phyloP scores from a whole-genome alignment of 2,329 filamentous ascomycete species.

The Aureobasidium sp. region DNA sequence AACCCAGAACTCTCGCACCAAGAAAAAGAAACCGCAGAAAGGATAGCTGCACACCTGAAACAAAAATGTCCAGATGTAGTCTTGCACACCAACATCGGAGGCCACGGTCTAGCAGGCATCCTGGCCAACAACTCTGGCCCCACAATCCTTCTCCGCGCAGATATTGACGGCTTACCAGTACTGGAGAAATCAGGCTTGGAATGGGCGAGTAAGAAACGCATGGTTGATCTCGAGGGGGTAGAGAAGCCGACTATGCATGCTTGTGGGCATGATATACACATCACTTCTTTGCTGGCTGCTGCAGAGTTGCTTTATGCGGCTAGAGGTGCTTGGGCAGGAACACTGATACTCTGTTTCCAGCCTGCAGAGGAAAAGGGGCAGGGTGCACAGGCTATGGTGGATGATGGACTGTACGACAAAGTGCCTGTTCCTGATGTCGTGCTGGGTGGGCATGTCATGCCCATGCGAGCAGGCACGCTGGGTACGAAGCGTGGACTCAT shows the following conservation, averaged over 20 bases:
- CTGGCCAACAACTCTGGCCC: slow-evolving; percentile 48
- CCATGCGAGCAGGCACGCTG: slow-evolving; percentile 32
- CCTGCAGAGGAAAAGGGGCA: slow-evolving; percentile 57
- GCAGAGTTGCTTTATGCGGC: slow-evolving; percentile 40
- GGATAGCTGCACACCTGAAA: slow-evolving; percentile 36
- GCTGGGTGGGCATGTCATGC: slow-evolving; percentile 51
- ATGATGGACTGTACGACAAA: slow-evolving; percentile 48
- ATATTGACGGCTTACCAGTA: slow-evolving; percentile 55
- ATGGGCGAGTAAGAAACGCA: slow-evolving; percentile 45
- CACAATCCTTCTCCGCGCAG: slow-evolving; percentile 51
- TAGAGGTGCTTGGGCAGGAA: slow-evolving; percentile 50
- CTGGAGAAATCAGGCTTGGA: slow-evolving; percentile 46
- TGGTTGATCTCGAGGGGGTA: slow-evolving; percentile 40
- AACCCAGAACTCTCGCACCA: slow-evolving; percentile 53
- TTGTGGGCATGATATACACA: slow-evolving; percentile 61
- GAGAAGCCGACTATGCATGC: slow-evolving; percentile 57
- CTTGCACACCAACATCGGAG: slow-evolving; percentile 47
- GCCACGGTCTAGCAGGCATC: slow-evolving; percentile 50
- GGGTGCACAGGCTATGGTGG: slow-evolving; percentile 56
- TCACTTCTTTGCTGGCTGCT: slow-evolving; percentile 49
- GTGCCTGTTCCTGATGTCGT: slow-evolving; percentile 49
- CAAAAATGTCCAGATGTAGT: slow-evolving; percentile 31
- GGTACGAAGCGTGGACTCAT: slow-evolving; percentile 36
- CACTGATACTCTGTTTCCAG: slow-evolving; percentile 57
- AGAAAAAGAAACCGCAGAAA: slow-evolving; percentile 46